Base-by-base conservation (phyloP, 108 stramenopile genomes). In the Skeletonema marinoi region DNA sequence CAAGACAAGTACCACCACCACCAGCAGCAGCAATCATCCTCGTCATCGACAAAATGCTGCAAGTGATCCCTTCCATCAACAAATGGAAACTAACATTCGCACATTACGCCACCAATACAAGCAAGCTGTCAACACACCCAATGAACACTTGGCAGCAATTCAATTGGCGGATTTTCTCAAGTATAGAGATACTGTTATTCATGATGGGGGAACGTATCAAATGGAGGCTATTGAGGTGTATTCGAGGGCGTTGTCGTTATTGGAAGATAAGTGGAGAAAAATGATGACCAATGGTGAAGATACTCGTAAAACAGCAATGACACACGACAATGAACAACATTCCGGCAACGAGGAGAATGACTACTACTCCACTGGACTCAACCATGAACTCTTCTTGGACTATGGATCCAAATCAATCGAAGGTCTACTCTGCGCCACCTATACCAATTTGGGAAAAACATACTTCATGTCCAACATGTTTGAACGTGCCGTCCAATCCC, bases 391-490 rank as follows among this genome's bases (percentile, higher is more conserved):
- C 14, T 70, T 82, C 9, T 19, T 91, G 12, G 81, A 87, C 64
- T 82, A 87, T 56, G 60, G 63, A 9, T 51, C 74, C 54, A 85
- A 87, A 72, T 88, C 87, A 66, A 76, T 84, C 32, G 91, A 92
- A 66, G 90, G 90, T 14, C 42, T 88, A 5, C 74, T 95, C 1
- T 91, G 90, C 44, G 68, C 87, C 8, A 30, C 86, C 30, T 84
- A 90, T 35, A 81, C 77, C 6, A 71, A 72, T 29, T 63, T 88
- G 13, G 94, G 88, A 17, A 92, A 92, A 65, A 56, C 77, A 2
- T 92, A 83, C 59, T 92, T 89, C 77, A 90, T 95, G 92, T 84
- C 90, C 14, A 92, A 92, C 70, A 92, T 95, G 94, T 95, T 95
- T 69, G 85, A 91, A 78, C 82, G 71, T 62, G 88, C 92, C 0